Percentiles rank a stretch among this genome's conserved stretches.
Evolutionary conservation across 768 basidiomycete species (phyloP).

Genomic region (Boletales sp.): DNA sequence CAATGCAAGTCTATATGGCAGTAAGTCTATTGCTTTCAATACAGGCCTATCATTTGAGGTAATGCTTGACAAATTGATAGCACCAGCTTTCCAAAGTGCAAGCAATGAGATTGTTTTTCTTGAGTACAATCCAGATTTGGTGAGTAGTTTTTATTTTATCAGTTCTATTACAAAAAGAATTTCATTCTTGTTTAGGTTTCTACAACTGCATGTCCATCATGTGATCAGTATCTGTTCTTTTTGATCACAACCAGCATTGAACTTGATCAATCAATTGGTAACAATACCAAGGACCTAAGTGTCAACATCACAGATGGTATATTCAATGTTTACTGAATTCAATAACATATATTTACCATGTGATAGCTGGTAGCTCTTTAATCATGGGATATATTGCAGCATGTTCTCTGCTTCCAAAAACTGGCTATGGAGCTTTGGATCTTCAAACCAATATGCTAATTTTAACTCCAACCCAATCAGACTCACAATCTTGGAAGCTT

Average conservation of each 20-base stretch:
- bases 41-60: neutral
- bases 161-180: neutral
- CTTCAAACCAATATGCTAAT: neutral
- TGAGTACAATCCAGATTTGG: neutral
- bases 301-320: neutral
- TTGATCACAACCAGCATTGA: slow-evolving; percentile 8
- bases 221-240: slow-evolving; percentile 4
- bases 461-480: neutral
- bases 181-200: neutral
- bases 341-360: neutral
- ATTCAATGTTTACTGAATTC: rapidly evolving
- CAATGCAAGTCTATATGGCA: neutral
- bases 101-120: neutral
- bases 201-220: neutral
- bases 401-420: slow-evolving; percentile 2
- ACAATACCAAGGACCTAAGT: neutral
- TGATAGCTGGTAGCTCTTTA: neutral
- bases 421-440: slow-evolving; percentile 1
- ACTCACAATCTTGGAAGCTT: slow-evolving; percentile 3
- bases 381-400: slow-evolving; percentile 5
- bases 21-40: neutral
- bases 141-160: neutral
- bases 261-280: neutral
- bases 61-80: no score
- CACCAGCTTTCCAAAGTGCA: neutral